Percentiles rank a stretch among this genome's conserved stretches.
These are phyloP conservation scores for Pyrenophora graminea DNA, from an alignment of 2,329 filamentous ascomycete genomes.

Conservation along the genomic window DNA sequence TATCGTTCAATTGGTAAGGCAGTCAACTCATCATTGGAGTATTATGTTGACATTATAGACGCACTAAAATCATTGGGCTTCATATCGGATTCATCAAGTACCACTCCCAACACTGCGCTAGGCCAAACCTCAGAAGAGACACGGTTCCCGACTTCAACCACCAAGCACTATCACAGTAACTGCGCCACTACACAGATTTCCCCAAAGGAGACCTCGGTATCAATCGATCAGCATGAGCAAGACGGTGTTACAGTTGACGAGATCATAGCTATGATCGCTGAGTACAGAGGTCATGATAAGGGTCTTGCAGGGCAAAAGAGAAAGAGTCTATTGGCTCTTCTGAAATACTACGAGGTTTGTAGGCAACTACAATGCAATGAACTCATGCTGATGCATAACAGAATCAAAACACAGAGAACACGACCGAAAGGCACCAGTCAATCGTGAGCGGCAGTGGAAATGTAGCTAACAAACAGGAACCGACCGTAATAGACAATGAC, in stretches of 20 bases:
- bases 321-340: neutral
- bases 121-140: too few relatives aligned
- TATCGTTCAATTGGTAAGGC: neutral
- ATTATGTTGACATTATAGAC: neutral
- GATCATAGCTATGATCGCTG: neutral
- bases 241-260: neutral
- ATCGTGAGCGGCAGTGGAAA: too few relatives aligned
- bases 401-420: neutral
- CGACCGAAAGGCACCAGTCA: neutral
- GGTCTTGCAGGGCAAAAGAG: neutral
- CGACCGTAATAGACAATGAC: neutral
- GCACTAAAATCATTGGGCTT: neutral
- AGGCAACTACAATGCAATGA: too few relatives aligned
- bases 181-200: neutral
- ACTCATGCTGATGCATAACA: neutral
- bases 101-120: too few relatives aligned
- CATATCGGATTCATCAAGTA: rapidly evolving
- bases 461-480: too few relatives aligned
- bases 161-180: too few relatives aligned
- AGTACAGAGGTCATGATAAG: neutral
- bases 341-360: neutral
- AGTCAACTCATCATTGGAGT: too few relatives aligned
- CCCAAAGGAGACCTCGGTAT: too few relatives aligned
- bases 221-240: neutral
- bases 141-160: too few relatives aligned